These are phyloP conservation scores for Mycena vitilis DNA, from an alignment of 768 basidiomycete species.

Conservation along the genomic window DNA sequence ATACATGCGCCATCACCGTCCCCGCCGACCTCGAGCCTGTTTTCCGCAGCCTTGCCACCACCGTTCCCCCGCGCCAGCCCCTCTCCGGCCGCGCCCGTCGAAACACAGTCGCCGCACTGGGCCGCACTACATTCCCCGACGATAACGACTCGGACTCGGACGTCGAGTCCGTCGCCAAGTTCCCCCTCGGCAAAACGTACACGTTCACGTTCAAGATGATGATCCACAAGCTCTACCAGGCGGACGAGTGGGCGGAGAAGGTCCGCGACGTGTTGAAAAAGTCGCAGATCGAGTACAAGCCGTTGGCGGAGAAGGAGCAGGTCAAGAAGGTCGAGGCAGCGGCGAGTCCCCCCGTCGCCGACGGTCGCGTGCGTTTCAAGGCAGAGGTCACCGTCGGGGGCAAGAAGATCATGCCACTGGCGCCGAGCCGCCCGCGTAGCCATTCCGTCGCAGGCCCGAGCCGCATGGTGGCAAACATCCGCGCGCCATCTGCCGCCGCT, in stretches of 20 bases:
- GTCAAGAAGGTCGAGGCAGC: conserved; percentile 35
- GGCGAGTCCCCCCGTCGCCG: conserved; percentile 21
- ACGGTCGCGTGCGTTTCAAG: conserved; percentile 44
- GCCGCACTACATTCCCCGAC: conserved; percentile 25
- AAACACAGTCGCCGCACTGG: conserved; percentile 37
- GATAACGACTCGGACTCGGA: conserved; percentile 34
- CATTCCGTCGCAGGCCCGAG: conserved; percentile 44
- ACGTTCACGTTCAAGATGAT: conserved; percentile 76
- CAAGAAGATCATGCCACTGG: conserved; percentile 36
- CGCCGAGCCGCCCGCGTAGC: conserved; percentile 46
- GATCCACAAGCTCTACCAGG: conserved; percentile 72
- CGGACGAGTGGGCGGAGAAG: conserved; percentile 69
- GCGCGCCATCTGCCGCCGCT: conserved; percentile 13
- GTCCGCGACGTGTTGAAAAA: conserved; percentile 64
- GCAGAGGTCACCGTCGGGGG: conserved; percentile 36
- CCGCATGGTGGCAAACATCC: conserved; percentile 18
- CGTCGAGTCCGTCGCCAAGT: conserved; percentile 49
- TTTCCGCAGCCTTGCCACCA: conserved; percentile 42
- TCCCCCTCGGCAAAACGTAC: conserved; percentile 59
- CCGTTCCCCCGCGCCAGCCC: conserved; percentile 31
- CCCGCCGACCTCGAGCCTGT: conserved; percentile 45
- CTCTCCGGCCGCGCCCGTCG: conserved; percentile 41
- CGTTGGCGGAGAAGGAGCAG: conserved; percentile 56
- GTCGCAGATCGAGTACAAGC: conserved; percentile 68
- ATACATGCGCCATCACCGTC: conserved; percentile 44